Evolutionary conservation across 352 stramenopile genomes (phyloP).

Genomic region (Pythium biforme): DNA sequence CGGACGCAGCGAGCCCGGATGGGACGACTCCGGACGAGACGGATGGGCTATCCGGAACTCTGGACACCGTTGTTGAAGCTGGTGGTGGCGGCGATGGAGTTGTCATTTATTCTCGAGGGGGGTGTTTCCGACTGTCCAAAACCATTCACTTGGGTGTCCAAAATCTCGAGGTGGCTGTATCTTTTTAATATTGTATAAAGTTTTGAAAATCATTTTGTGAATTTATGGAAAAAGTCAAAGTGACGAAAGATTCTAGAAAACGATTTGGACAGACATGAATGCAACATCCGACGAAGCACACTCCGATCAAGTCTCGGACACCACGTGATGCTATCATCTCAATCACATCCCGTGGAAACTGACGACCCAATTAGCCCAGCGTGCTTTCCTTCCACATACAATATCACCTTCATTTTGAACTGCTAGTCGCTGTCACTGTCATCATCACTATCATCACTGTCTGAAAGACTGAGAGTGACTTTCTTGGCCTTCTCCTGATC

Average conservation of each 20-base stretch:
- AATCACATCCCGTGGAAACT: too few species aligned
- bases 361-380: too few species aligned
- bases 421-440: conserved; percentile 47
- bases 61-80: background rate
- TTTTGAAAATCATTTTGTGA: too few species aligned
- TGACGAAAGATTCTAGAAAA: too few species aligned
- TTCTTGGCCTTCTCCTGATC: conserved; percentile 54
- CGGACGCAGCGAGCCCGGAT: background rate
- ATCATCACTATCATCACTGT: conserved; percentile 53
- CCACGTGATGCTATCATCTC: too few species aligned
- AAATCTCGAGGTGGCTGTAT: background rate
- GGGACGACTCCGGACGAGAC: too few species aligned
- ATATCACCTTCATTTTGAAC: conserved; percentile 2
- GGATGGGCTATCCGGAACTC: too few species aligned
- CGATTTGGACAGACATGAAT: too few species aligned
- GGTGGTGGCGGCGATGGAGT: background rate
- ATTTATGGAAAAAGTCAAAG: too few species aligned
- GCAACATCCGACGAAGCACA: too few species aligned
- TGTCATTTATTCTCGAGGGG: background rate
- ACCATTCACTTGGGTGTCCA: conserved; percentile 5
- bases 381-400: background rate
- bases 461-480: conserved; percentile 72
- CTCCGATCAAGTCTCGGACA: too few species aligned
- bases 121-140: conserved; percentile 23
- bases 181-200: background rate